phyloP scores from a whole-genome alignment of 2,329 filamentous ascomycete species.

The Chrysoporthe puriensis region DNA sequence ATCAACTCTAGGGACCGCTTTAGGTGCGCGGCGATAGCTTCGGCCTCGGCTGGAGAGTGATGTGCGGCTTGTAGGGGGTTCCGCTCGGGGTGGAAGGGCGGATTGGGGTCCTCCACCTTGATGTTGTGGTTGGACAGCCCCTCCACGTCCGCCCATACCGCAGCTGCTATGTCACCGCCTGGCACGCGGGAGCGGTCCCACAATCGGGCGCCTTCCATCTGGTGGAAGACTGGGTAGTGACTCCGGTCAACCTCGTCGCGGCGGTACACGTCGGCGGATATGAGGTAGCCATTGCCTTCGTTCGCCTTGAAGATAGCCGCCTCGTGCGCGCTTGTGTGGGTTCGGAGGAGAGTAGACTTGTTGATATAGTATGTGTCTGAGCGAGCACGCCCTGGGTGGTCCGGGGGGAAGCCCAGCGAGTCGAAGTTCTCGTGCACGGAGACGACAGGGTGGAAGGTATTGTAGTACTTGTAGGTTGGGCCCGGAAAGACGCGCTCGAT shows the following conservation, averaged over 20 bases:
- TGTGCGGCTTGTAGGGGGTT: constrained; percentile 80
- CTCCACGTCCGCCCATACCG: constrained; percentile 72
- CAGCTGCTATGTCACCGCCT: constrained; percentile 61
- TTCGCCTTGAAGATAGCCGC: constrained; percentile 77
- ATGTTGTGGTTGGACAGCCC: constrained; percentile 74
- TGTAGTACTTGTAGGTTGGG: constrained; percentile 76
- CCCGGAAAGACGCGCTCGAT: constrained; percentile 86
- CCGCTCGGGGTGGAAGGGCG: constrained; percentile 72
- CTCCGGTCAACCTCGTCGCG: constrained; percentile 92
- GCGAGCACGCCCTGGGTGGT: constrained; percentile 84
- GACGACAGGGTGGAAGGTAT: constrained; percentile 80
- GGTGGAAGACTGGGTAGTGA: constrained; percentile 97
- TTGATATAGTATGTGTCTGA: constrained; percentile 98
- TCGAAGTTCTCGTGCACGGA: constrained; percentile 90
- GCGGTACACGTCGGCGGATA: constrained; percentile 93
- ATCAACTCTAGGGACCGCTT: constrained; percentile 89
- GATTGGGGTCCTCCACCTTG: constrained; percentile 81
- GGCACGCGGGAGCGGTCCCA: constrained; percentile 75
- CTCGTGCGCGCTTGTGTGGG: constrained; percentile 94
- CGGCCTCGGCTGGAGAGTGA: constrained; percentile 76
- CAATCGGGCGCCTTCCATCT: constrained; percentile 93
- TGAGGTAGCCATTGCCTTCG: constrained; percentile 78
- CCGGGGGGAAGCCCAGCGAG: constrained; percentile 85
- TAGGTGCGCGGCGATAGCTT: constrained; percentile 81
- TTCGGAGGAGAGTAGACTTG: constrained; percentile 78